Conservation (phyloP, 2,329 filamentous ascomycete genomes). For the Alternaria brassicae region DNA sequence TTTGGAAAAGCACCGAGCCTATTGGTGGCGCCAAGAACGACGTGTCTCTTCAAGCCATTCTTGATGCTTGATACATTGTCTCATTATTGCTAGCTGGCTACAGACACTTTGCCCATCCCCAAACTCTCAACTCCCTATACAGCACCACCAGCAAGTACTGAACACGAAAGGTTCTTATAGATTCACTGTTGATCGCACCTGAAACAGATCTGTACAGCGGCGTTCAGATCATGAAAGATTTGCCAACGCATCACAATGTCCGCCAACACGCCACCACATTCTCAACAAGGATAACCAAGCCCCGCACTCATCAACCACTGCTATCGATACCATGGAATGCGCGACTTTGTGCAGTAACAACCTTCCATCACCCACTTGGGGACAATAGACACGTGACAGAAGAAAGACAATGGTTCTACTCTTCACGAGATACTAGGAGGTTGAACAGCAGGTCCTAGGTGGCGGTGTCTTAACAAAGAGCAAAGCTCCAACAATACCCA, state of each 20-base stretch:
- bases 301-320: not conserved
- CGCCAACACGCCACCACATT: constrained; percentile 13
- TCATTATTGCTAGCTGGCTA: not conserved
- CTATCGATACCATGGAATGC: not conserved
- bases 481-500: constrained; percentile 36
- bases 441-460: constrained; percentile 26
- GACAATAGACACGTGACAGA: constrained; percentile 27
- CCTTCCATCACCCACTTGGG: constrained; percentile 14
- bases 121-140: not conserved
- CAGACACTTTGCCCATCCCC: not conserved
- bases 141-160: not conserved
- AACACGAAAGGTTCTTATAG: not conserved
- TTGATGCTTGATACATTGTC: constrained; percentile 43
- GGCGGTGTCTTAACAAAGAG: constrained; percentile 33
- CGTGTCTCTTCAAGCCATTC: constrained; percentile 65
- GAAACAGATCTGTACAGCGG: constrained; percentile 11
- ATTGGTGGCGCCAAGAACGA: constrained; percentile 61
- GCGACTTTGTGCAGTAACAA: constrained; percentile 22
- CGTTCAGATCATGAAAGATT: constrained; percentile 17
- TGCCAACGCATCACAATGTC: constrained; percentile 17
- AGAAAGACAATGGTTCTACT: constrained; percentile 31
- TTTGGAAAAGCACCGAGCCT: constrained; percentile 77
- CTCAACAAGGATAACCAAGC: not conserved
- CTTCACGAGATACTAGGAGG: constrained; percentile 22
- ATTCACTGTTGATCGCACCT: not conserved